A percentile compares a stretch with the other conserved stretches of the same genome.
These are phyloP conservation scores for Mycena chlorophos DNA, from an alignment of 768 basidiomycete genomes.

Conservation along the genomic window DNA sequence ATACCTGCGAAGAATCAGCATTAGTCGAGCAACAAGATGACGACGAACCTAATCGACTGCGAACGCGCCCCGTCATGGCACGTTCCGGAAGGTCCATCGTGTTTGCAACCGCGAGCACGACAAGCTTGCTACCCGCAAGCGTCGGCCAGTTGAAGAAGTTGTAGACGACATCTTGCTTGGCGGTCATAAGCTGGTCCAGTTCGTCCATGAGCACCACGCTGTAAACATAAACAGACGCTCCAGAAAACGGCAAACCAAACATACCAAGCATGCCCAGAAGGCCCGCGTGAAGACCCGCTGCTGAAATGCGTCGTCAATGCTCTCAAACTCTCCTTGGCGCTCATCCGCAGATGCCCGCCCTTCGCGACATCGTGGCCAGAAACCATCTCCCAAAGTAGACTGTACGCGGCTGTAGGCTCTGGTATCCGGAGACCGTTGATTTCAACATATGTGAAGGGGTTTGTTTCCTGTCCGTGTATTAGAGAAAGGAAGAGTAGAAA, in stretches of 20 bases:
- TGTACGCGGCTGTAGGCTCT: constrained; percentile 91
- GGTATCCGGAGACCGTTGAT: constrained; percentile 95
- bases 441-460: constrained; percentile 95
- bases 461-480: constrained; percentile 65
- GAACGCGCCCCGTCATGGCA: constrained; percentile 87
- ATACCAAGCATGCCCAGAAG: constrained; percentile 86
- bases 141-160: constrained; percentile 99
- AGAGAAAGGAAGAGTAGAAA: constrained; percentile 1
- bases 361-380: constrained; percentile 69
- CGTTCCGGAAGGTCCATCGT: constrained; percentile 98
- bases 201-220: constrained; percentile 99
- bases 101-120: constrained; percentile 96
- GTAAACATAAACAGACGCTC: constrained; percentile 2
- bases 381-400: constrained; percentile 90
- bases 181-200: constrained; percentile 92
- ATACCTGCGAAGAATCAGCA: constrained; percentile 53
- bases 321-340: constrained; percentile 80
- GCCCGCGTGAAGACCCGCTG: constrained; percentile 61
- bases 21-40: not conserved
- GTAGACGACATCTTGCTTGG: constrained; percentile 97
- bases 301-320: constrained; percentile 79
- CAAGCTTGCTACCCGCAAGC: constrained; percentile 78
- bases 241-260: constrained; percentile 26
- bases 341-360: constrained; percentile 65
- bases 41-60: constrained; percentile 85